Evolutionary conservation across 2,329 filamentous ascomycete species (phyloP).

Genomic region (Phyllosticta citribraziliensis): DNA sequence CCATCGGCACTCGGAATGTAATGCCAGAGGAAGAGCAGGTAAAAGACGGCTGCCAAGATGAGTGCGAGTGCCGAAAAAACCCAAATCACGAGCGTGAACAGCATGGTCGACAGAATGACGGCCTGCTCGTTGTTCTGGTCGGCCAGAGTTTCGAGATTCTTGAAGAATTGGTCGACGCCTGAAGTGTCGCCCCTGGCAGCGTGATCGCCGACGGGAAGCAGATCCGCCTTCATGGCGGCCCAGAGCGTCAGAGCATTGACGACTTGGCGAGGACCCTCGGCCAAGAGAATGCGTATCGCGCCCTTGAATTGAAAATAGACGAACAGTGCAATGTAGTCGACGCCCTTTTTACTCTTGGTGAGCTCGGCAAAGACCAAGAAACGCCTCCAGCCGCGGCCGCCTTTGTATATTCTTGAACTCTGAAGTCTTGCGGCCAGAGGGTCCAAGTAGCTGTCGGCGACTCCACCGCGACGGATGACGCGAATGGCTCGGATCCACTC

Average conservation of each 20-base stretch:
- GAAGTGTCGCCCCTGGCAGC: slow-evolving; percentile 48
- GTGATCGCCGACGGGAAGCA: slow-evolving; percentile 53
- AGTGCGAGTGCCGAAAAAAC: slow-evolving; percentile 66
- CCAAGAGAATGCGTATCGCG: slow-evolving; percentile 81
- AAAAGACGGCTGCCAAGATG: slow-evolving; percentile 65
- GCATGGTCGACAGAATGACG: slow-evolving; percentile 78
- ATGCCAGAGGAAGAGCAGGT: slow-evolving; percentile 83
- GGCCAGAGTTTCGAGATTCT: slow-evolving; percentile 67
- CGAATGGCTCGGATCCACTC: slow-evolving; percentile 71
- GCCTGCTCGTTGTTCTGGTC: slow-evolving; percentile 67
- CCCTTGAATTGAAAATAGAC: slow-evolving; percentile 74
- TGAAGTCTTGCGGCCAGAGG: slow-evolving; percentile 76
- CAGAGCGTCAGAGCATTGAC: slow-evolving; percentile 85
- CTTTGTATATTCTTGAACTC: slow-evolving; percentile 60
- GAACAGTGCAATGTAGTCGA: slow-evolving; percentile 83
- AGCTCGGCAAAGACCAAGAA: slow-evolving; percentile 89
- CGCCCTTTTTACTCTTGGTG: slow-evolving; percentile 84
- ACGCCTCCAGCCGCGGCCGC: slow-evolving; percentile 70
- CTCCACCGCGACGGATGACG: slow-evolving; percentile 74
- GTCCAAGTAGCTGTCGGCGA: slow-evolving; percentile 87
- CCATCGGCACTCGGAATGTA: slow-evolving; percentile 79
- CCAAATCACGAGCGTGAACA: slow-evolving; percentile 87
- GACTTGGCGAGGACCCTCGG: slow-evolving; percentile 83
- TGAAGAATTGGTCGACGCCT: slow-evolving; percentile 65
- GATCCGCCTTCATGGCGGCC: slow-evolving; percentile 66